Evolutionary conservation across 768 basidiomycete species (phyloP).

Genomic region (Sistotremastrum suecicum): DNA sequence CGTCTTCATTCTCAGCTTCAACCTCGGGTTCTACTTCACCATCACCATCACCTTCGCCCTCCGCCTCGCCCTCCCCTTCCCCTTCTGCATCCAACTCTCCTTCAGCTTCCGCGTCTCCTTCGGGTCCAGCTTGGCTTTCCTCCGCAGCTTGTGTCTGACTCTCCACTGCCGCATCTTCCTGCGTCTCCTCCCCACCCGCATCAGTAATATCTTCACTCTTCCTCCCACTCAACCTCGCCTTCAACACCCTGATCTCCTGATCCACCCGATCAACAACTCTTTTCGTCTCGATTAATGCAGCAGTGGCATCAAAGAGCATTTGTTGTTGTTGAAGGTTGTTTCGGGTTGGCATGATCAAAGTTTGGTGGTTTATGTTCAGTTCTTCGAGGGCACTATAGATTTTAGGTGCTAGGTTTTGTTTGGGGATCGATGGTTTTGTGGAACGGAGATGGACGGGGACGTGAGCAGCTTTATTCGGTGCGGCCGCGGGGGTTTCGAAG

Average conservation of each 20-base stretch:
- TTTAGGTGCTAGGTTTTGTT: constrained; percentile 58
- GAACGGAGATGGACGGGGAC: constrained; percentile 75
- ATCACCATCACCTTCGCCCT: constrained; percentile 25
- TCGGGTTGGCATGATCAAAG: constrained; percentile 89
- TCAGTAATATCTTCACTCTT: constrained; percentile 29
- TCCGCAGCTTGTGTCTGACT: constrained; percentile 13
- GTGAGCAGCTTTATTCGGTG: constrained; percentile 64
- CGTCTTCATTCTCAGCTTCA: neutral
- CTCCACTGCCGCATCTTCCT: constrained; percentile 15
- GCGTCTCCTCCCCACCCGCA: constrained; percentile 7
- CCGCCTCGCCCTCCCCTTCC: constrained; percentile 15
- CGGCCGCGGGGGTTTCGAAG: constrained; percentile 37
- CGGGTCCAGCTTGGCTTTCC: constrained; percentile 20
- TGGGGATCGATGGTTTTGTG: constrained; percentile 70
- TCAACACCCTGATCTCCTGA: constrained; percentile 65
- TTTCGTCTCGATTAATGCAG: constrained; percentile 76
- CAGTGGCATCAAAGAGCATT: constrained; percentile 54
- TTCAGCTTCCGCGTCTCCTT: constrained; percentile 24
- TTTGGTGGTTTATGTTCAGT: constrained; percentile 53
- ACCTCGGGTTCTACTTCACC: constrained; percentile 12
- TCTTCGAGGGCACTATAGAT: constrained; percentile 66
- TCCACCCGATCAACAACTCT: constrained; percentile 75
- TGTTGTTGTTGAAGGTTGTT: constrained; percentile 68
- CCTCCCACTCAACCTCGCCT: constrained; percentile 41
- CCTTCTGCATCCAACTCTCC: constrained; percentile 38